Conservation (phyloP, 106 monocot species). For the Phalaenopsis equestris region DNA sequence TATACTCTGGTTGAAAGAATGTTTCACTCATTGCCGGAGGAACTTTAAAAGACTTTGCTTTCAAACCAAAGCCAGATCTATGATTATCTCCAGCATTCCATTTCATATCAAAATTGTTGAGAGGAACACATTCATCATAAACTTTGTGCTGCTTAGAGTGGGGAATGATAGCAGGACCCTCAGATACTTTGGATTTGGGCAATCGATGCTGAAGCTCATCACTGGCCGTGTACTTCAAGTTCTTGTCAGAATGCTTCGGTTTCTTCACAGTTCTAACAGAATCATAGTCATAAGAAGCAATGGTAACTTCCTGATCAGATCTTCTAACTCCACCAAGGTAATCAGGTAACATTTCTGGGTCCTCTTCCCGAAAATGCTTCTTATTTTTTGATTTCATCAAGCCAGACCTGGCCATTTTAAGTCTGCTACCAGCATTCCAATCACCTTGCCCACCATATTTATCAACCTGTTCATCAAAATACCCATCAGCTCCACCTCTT, state of each 20-base stretch:
- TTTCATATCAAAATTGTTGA: constrained; percentile 13
- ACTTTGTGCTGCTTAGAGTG: constrained; percentile 1
- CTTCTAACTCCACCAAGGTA: constrained; percentile 20
- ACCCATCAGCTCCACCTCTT: background rate
- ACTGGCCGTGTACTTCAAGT: constrained; percentile 5
- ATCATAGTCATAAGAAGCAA: constrained; percentile 3
- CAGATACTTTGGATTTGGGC: constrained; percentile 15
- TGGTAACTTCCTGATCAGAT: background rate
- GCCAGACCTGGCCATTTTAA: background rate
- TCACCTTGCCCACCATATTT: background rate
- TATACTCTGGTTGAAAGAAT: constrained; percentile 7
- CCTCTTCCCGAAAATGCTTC: constrained; percentile 20
- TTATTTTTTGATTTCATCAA: constrained; percentile 33
- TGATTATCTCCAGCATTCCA: constrained; percentile 14
- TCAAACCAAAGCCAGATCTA: constrained; percentile 11
- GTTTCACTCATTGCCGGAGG: constrained; percentile 9
- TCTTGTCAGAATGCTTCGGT: constrained; percentile 14
- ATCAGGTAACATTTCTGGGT: constrained; percentile 1
- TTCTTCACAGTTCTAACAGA: constrained; percentile 9
- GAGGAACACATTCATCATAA: constrained; percentile 10
- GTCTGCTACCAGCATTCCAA: background rate
- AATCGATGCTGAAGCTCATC: constrained; percentile 1
- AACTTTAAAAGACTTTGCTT: constrained; percentile 18
- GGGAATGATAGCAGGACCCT: constrained; percentile 7
- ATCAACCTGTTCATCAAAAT: background rate